Evolutionary conservation across 192 early-diverging fungal genomes (phyloP).

Genomic region (Dimargaris xerosporica): DNA sequence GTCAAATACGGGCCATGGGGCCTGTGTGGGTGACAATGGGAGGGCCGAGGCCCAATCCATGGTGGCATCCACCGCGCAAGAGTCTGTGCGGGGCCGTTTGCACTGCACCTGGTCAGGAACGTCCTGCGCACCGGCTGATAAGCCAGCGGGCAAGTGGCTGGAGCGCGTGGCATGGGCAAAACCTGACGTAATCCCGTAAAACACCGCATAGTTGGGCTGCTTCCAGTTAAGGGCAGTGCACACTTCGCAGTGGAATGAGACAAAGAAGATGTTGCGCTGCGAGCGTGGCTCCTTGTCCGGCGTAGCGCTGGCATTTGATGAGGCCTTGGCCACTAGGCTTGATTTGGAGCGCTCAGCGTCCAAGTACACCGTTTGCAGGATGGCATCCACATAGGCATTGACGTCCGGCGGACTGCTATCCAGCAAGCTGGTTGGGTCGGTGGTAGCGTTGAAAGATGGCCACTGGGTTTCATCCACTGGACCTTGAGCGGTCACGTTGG

Average conservation of each 20-base stretch:
- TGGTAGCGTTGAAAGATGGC: no score
- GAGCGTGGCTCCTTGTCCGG: conserved; percentile 8
- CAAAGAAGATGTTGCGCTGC: conserved; percentile 62
- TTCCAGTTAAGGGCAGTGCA: conserved; percentile 98
- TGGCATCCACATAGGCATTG: conserved; percentile 75
- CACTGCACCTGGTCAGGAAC: conserved; percentile 17
- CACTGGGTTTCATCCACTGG: no score
- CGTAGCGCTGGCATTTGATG: conserved; percentile 19
- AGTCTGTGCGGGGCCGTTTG: conserved; percentile 10
- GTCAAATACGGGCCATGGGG: conserved; percentile 16
- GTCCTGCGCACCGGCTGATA: conserved; percentile 19
- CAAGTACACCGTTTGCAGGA: conserved; percentile 79
- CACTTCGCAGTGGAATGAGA: conserved; percentile 76
- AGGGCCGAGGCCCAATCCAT: background rate
- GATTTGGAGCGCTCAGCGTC: conserved; percentile 26
- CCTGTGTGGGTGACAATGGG: conserved; percentile 3
- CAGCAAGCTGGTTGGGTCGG: no score
- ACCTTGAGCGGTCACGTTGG: no score
- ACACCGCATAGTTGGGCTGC: conserved; percentile 95
- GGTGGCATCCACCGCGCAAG: background rate
- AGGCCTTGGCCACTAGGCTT: conserved; percentile 13
- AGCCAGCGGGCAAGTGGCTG: conserved; percentile 13
- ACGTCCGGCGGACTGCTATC: conserved; percentile 49
- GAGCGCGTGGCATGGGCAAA: conserved; percentile 26
- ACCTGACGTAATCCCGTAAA: conserved; percentile 78